Conservation (phyloP, 1,284 basidiomycete genomes). For the Ustilago tritici region DNA sequence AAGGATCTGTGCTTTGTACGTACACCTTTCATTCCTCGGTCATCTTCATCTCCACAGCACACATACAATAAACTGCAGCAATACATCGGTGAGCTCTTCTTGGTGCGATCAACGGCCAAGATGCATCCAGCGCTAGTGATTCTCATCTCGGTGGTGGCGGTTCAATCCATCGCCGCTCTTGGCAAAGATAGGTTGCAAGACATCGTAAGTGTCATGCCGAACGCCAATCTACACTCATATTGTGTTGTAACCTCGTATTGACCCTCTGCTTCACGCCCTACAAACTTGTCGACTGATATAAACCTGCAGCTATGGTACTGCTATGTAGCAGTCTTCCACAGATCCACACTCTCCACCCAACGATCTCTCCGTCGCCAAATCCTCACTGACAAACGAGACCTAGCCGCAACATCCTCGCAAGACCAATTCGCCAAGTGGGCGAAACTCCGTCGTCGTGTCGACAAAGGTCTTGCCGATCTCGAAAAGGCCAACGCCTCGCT, state of each 20-base stretch:
- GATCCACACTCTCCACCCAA: conserved; percentile 39
- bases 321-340: conserved; percentile 47
- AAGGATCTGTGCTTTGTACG: conserved; percentile 26
- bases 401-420: conserved; percentile 89
- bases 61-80: not conserved
- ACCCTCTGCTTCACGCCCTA: not conserved
- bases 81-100: not conserved
- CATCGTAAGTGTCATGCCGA: conserved; percentile 19
- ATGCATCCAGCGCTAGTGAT: conserved; percentile 65
- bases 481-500: conserved; percentile 78
- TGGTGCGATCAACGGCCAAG: not conserved
- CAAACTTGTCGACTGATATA: too few relatives aligned
- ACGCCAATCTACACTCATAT: too few relatives aligned
- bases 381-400: conserved; percentile 80
- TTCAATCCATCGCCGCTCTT: conserved; percentile 39
- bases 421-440: conserved; percentile 99
- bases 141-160: conserved; percentile 42
- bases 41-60: not conserved
- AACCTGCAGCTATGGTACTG: conserved; percentile 27
- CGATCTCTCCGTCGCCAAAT: conserved; percentile 53
- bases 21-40: conserved; percentile 14
- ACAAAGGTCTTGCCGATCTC: conserved; percentile 92
- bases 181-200: conserved; percentile 50
- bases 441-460: conserved; percentile 87
- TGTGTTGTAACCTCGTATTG: not conserved